Evolutionary conservation across 352 stramenopile species (phyloP), one percentile per base, ranked within the genome.

Genomic region (Globisporangium echinulatum): DNA sequence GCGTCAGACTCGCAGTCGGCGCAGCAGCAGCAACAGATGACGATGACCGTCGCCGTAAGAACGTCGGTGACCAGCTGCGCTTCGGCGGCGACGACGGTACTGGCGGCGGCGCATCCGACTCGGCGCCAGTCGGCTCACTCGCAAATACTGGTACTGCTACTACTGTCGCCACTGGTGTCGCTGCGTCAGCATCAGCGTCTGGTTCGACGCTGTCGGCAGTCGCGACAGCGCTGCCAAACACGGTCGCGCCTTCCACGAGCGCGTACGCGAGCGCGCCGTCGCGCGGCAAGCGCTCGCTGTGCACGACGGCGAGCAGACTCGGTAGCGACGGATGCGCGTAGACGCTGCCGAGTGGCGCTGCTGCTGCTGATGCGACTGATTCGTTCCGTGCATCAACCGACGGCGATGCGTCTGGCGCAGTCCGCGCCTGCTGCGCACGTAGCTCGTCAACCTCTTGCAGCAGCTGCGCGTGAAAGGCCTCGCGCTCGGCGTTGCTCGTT

Each of bases 371-470:
- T 4, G 15, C 8, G 15, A 0, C 19, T 6, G 14, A 8, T 36
- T n/a, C 4, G 17, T 4, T 33, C 2, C 10, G 3, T 1, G 1
- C 9, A 15, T 36, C 10, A 9, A 4, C 15, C 4, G 15, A 15
- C 33, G 33, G 14, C 17, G 19, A 0, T 15, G 17, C 38, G 5
- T 37, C 19, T 3, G 52, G 5, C 14, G 46, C 9, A 3, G 14
- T 5, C 37, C 11, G 10, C 14, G 10, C 5, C 11, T n/a, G 42
- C 33, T 44, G 59, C 11, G 14, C n/a, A 8, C 72, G 70, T 4
- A 79, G 74, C 15, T 72, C 69, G 5, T 82, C 71, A 2, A 82
- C 71, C 39, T 86, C 77, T 4, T 79, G 70, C 51, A 85, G 60
- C 10, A 87, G 49, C 19, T 82, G 69, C 1, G 55, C 50, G 42